These are phyloP conservation scores for Microbotryum saponariae DNA, from an alignment of 1,284 basidiomycete species.

Conservation along the genomic window DNA sequence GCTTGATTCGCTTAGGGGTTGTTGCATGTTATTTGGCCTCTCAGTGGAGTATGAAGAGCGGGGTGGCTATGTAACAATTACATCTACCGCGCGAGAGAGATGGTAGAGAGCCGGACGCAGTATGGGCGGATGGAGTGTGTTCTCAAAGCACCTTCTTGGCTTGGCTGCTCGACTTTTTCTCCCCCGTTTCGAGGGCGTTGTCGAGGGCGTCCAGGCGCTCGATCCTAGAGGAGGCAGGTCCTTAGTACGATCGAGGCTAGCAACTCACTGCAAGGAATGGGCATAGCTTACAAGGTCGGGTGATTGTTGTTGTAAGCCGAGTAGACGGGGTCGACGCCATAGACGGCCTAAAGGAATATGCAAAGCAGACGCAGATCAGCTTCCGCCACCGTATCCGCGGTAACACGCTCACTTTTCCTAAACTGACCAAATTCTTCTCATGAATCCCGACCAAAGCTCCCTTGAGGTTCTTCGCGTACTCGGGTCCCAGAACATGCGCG, in stretches of 20 bases:
- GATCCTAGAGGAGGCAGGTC: constrained; percentile 39
- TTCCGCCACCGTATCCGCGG: neutral
- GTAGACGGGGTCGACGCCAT: constrained; percentile 51
- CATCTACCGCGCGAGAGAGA: too few species aligned
- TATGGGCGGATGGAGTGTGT: too few species aligned
- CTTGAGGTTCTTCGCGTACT: constrained; percentile 60
- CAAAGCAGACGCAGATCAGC: neutral
- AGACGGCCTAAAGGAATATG: constrained; percentile 5
- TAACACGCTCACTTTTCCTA: neutral
- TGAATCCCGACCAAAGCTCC: constrained; percentile 72
- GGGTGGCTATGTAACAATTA: too few species aligned
- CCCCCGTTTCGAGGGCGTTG: constrained; percentile 24
- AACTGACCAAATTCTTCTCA: constrained; percentile 73
- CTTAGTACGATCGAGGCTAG: too few species aligned
- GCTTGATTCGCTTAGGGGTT: neutral
- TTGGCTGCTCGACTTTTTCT: constrained; percentile 8
- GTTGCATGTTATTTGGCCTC: too few species aligned
- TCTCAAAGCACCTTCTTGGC: neutral
- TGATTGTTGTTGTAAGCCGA: constrained; percentile 89
- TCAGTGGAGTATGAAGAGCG: too few species aligned
- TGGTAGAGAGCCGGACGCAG: too few species aligned
- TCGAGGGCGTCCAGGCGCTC: constrained; percentile 77
- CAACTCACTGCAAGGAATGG: too few species aligned
- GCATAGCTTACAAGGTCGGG: constrained; percentile 55
- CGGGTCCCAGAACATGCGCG: constrained; percentile 57